phyloP scores from a whole-genome alignment of 805 yeast species.

The Starmerella khaoyaiensis region DNA sequence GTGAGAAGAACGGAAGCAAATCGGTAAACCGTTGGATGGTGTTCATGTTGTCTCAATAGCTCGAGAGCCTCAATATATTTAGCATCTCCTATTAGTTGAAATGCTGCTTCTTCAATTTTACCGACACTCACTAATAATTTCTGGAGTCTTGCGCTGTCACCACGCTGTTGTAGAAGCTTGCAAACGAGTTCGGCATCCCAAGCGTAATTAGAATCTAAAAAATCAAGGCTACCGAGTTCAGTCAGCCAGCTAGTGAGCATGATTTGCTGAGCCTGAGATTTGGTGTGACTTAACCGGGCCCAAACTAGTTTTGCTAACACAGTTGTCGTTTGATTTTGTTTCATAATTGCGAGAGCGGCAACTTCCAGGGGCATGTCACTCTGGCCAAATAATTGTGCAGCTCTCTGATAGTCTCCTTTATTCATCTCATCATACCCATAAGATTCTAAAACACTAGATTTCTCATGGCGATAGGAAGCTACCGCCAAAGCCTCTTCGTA shows the following conservation, averaged over 20 bases:
- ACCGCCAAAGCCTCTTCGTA: constrained; percentile 55
- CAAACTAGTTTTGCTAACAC: constrained; percentile 28
- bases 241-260: constrained; percentile 55
- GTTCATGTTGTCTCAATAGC: constrained; percentile 34
- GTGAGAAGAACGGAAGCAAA: constrained; percentile 56
- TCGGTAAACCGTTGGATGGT: constrained; percentile 40
- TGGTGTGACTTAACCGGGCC: constrained; percentile 18
- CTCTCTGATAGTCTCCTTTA: constrained; percentile 23
- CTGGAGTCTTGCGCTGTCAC: constrained; percentile 49
- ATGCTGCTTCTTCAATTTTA: constrained; percentile 57
- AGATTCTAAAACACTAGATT: constrained; percentile 38
- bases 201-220: constrained; percentile 38
- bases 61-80: constrained; percentile 64
- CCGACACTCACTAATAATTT: constrained; percentile 52
- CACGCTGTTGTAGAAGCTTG: constrained; percentile 56
- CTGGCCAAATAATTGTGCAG: constrained; percentile 46
- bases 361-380: constrained; percentile 59
- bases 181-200: constrained; percentile 59
- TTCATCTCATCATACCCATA: constrained; percentile 42
- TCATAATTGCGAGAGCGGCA: constrained; percentile 45
- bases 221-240: constrained; percentile 37
- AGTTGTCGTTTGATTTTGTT: constrained; percentile 17
- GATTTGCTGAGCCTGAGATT: constrained; percentile 34
- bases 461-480: constrained; percentile 24
- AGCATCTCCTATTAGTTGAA: constrained; percentile 53